These are phyloP conservation scores for Suillus lakei DNA, from an alignment of 768 basidiomycete species.

Conservation along the genomic window DNA sequence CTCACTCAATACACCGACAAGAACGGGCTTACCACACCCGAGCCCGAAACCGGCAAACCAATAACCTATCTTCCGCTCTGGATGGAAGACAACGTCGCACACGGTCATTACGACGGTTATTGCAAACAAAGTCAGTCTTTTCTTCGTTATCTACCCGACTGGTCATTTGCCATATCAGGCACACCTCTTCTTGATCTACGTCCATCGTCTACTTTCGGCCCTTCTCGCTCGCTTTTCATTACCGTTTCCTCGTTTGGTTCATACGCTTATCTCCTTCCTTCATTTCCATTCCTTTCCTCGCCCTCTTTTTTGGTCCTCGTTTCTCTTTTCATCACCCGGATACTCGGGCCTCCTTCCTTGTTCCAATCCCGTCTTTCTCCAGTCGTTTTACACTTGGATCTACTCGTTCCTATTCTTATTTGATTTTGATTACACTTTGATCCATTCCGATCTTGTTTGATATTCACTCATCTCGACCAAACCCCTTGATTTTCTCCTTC, in stretches of 20 bases:
- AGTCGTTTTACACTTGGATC: too few species aligned
- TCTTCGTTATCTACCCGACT: conserved; percentile 9
- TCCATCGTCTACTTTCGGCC: background rate
- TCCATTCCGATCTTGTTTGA: background rate
- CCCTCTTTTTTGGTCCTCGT: background rate
- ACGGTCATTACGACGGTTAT: conserved; percentile 96
- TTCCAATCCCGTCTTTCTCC: background rate
- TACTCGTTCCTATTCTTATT: too few species aligned
- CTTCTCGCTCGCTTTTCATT: background rate
- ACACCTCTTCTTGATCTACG: conserved; percentile 7
- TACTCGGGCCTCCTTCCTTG: background rate
- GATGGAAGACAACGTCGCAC: conserved; percentile 87
- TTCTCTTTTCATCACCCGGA: conserved; percentile 3
- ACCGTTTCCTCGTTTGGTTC: background rate
- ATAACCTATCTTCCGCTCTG: conserved; percentile 84
- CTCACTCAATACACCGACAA: conserved; percentile 58
- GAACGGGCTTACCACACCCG: conserved; percentile 18
- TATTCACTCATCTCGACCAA: background rate
- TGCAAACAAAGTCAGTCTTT: conserved; percentile 88
- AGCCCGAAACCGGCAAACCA: conserved; percentile 53
- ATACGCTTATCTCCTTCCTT: background rate
- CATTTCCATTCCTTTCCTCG: background rate
- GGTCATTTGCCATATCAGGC: conserved; percentile 18
- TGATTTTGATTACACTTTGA: too few species aligned
- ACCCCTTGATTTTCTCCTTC: background rate